Conservation (phyloP, 2,329 filamentous ascomycete genomes). For the Aspergillus awamori region DNA sequence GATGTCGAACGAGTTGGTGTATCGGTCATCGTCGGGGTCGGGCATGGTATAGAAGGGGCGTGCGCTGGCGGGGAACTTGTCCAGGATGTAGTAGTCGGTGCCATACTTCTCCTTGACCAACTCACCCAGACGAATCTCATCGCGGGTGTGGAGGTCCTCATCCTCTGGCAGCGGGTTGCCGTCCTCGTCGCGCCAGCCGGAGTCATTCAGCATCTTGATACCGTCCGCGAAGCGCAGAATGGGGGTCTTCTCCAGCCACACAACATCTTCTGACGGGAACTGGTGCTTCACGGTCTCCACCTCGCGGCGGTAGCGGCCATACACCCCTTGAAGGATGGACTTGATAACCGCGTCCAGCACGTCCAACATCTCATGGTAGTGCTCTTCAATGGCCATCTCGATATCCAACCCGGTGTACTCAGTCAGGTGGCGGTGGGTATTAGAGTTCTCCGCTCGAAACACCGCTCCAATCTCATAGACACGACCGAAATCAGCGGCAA, state of each 20-base stretch:
- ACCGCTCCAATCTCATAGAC: constrained; percentile 91
- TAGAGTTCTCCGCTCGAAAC: constrained; percentile 93
- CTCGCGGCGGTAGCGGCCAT: constrained; percentile 69
- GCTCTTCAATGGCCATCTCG: constrained; percentile 86
- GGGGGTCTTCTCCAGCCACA: constrained; percentile 84
- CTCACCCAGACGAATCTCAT: constrained; percentile 83
- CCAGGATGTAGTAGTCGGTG: constrained; percentile 91
- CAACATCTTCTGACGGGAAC: constrained; percentile 83
- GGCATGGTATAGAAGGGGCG: constrained; percentile 92
- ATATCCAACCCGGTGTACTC: constrained; percentile 93
- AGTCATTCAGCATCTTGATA: constrained; percentile 76
- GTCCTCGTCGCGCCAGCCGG: constrained; percentile 75
- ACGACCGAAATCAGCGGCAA: constrained; percentile 83
- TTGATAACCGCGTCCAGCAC: constrained; percentile 81
- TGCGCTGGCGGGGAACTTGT: constrained; percentile 85
- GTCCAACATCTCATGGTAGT: constrained; percentile 85
- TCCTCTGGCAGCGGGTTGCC: constrained; percentile 70
- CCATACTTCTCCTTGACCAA: constrained; percentile 83
- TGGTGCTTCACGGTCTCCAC: constrained; percentile 78
- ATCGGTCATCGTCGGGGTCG: constrained; percentile 69
- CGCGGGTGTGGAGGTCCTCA: constrained; percentile 81
- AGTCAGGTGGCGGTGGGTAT: constrained; percentile 90
- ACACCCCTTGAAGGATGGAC: constrained; percentile 72
- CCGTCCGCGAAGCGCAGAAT: constrained; percentile 79
- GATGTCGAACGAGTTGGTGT: constrained; percentile 93